Evolutionary conservation across 306 rosid species (phyloP), one percentile per base, ranked within the genome.

Genomic region (Albizia julibrissin): DNA sequence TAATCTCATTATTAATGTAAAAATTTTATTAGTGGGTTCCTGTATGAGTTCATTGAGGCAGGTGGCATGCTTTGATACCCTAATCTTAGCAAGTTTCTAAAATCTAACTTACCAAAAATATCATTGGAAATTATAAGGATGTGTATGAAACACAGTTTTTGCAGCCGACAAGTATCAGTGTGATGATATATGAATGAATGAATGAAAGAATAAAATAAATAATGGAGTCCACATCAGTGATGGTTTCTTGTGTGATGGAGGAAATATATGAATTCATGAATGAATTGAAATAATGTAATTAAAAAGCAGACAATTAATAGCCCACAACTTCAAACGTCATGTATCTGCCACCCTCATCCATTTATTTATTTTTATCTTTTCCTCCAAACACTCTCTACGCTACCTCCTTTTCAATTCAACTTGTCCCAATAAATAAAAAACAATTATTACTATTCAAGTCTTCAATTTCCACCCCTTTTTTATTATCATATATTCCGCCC

Each of bases 371-470:
- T 2, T 34, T 37, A 29, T 29, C 74, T 46, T 8, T 71, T 47
- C 26, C 43, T 80, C 50, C 34, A 77, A 76, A 74, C 40, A 43
- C 71, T 84, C 75, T 78, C 52, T 87, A 81, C 87, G 87, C 83
- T 81, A 84, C 74, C 84, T 46, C 18, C 18, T 37, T 72, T 59
- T 80, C 79, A 74, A n/a, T 58, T 58, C 31, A 22, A 58, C 31
- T 22, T 58, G 62, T 5, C 62, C 62, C 26, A n/a, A 56, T 56
- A 56, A 44, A 44, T 10, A 0, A 11, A 44, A 44, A 44, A 44
- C 2, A 5, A 37, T 37, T 37, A 37, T 37, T 37, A 18, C 16
- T 16, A 21, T 67, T 83, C 80, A 77, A 2, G 79, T 29, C 50
- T 34, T 77, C 13, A 75, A 24, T 22, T 83, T 86, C 85, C 81